Conservation (phyloP, 345 rosid genomes). For the Hirschfeldia incana region DNA sequence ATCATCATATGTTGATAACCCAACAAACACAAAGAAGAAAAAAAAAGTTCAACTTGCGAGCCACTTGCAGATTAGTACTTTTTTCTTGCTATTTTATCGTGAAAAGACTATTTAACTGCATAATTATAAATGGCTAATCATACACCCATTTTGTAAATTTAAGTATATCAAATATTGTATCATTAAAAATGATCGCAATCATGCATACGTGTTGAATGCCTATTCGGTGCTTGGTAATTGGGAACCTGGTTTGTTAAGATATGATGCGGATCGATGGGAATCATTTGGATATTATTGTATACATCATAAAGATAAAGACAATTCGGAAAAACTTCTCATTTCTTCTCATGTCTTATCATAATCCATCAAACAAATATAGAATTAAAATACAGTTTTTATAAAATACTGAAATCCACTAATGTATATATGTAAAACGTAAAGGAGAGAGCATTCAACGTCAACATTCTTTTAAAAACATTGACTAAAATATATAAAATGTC, state of each 20-base stretch:
- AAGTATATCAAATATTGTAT: neutral
- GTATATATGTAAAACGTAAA: neutral
- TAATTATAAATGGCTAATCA: constrained; percentile 22
- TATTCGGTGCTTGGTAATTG: constrained; percentile 17
- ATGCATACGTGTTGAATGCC: constrained; percentile 18
- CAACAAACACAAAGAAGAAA: neutral
- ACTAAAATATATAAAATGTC: neutral
- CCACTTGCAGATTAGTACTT: constrained; percentile 14
- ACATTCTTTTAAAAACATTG: neutral
- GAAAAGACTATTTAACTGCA: constrained; percentile 18
- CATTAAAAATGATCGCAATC: neutral
- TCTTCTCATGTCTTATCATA: neutral
- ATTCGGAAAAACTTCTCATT: constrained; percentile 5
- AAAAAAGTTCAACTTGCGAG: neutral
- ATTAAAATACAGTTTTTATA: neutral
- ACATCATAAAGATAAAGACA: constrained; percentile 28
- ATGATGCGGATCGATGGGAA: constrained; percentile 15
- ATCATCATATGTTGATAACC: constrained; percentile 22
- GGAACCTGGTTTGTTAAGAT: constrained; percentile 27
- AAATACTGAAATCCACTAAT: neutral
- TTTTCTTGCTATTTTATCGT: constrained; percentile 1
- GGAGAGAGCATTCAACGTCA: neutral
- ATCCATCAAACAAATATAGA: neutral
- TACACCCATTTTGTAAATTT: neutral
- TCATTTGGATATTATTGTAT: constrained; percentile 23